These are phyloP conservation scores for Cordyceps farinosa DNA, from an alignment of 2,329 filamentous ascomycete species.

Conservation along the genomic window DNA sequence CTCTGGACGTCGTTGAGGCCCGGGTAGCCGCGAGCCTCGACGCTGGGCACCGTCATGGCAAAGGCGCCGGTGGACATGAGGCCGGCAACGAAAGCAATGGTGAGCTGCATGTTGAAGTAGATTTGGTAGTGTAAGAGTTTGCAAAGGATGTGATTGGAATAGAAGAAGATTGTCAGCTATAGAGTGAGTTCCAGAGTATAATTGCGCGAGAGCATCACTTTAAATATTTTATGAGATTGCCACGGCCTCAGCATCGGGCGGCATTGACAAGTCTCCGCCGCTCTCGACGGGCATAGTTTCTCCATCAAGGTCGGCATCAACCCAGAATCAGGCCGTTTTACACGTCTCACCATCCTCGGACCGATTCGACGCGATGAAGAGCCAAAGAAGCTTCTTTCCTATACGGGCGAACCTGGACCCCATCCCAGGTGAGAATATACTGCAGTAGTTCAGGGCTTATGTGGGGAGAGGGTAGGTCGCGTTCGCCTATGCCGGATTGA, in stretches of 20 bases:
- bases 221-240: background rate
- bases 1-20: conserved; percentile 8
- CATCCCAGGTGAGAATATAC: background rate
- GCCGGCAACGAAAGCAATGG: conserved; percentile 3
- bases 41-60: background rate
- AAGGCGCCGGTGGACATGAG: conserved; percentile 8
- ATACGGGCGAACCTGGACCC: background rate
- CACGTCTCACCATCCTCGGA: background rate
- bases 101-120: conserved; percentile 3
- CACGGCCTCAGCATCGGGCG: background rate
- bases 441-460: background rate
- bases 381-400: background rate
- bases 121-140: background rate
- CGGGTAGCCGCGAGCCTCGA: background rate
- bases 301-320: background rate
- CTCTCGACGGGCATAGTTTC: background rate
- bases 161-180: background rate
- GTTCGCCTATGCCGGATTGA: background rate
- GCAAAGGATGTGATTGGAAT: background rate
- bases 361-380: background rate
- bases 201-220: background rate
- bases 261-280: background rate
- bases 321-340: background rate
- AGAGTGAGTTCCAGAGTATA: too few species aligned
- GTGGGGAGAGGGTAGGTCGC: background rate